These are phyloP conservation scores for Misopates orontium DNA, from an alignment of 257 asterid genomes.

Conservation along the genomic window DNA sequence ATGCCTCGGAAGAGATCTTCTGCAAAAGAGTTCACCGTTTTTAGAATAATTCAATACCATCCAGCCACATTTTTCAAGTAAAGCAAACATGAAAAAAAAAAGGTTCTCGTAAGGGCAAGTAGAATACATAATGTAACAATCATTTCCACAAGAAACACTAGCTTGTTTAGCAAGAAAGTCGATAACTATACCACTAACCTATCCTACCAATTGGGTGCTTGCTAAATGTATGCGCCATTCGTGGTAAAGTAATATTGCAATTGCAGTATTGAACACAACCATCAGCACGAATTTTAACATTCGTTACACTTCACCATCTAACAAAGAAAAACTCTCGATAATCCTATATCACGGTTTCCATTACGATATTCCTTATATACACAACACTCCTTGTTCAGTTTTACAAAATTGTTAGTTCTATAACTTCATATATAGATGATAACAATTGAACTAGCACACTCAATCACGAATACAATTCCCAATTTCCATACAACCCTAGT, in stretches of 20 bases:
- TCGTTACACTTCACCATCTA: background rate
- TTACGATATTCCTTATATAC: no score
- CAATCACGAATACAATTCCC: background rate
- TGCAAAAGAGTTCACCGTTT: background rate
- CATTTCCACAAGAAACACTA: no score
- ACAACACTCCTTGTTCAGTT: background rate
- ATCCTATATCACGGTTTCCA: no score
- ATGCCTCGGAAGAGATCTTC: background rate
- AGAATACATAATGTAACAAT: background rate
- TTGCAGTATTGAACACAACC: no score
- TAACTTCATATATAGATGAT: constrained; percentile 5
- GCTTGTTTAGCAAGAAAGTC: no score
- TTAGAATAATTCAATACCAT: no score
- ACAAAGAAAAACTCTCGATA: background rate
- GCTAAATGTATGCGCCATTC: no score
- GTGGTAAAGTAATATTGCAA: no score
- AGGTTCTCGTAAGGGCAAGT: background rate
- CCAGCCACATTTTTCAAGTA: background rate
- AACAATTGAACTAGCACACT: background rate
- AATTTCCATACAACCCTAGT: background rate
- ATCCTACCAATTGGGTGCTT: no score
- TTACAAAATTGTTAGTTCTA: background rate
- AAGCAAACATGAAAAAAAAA: background rate
- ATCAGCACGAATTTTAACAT: background rate
- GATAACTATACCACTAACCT: no score